Percentiles rank a stretch among this genome's conserved stretches.
Conservation (phyloP, 352 stramenopile genomes). For the Phytophthora citrophthora region DNA sequence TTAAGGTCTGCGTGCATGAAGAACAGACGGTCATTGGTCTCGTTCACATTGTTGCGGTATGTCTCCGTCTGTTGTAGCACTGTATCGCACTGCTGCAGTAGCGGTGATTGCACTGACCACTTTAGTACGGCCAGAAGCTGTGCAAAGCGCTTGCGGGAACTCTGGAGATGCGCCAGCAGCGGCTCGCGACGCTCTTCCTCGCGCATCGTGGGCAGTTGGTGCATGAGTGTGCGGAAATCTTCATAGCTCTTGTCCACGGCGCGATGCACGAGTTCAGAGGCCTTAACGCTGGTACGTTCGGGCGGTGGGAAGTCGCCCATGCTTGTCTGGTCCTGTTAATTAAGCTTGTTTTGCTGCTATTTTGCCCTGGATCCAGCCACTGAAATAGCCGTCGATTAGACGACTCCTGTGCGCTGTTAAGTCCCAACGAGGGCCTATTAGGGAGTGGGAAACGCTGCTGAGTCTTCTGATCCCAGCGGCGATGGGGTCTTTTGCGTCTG, state of each 20-base stretch:
- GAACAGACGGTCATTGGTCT: conserved; percentile 86
- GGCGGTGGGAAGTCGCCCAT: conserved; percentile 82
- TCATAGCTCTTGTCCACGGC: conserved; percentile 88
- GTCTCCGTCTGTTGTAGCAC: conserved; percentile 62
- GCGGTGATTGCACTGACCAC: conserved; percentile 85
- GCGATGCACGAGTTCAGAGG: conserved; percentile 78
- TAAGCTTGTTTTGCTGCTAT: conserved; percentile 14
- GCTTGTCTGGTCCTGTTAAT: conserved; percentile 2
- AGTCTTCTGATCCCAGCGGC: background rate
- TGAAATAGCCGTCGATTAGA: conserved; percentile 29
- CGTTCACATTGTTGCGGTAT: conserved; percentile 81
- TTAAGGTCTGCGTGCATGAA: conserved; percentile 87
- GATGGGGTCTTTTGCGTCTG: conserved; percentile 10
- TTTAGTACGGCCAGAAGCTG: conserved; percentile 83
- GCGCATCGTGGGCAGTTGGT: conserved; percentile 69
- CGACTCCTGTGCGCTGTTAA: conserved; percentile 18
- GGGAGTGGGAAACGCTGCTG: conserved; percentile 3
- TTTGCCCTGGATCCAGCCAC: conserved; percentile 21
- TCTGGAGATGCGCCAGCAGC: conserved; percentile 67
- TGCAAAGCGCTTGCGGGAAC: conserved; percentile 71
- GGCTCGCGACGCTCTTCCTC: conserved; percentile 81
- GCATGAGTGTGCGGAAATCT: conserved; percentile 74
- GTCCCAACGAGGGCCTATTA: background rate
- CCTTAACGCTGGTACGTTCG: conserved; percentile 64
- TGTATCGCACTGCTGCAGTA: conserved; percentile 76